Conservation (phyloP, 352 stramenopile genomes). For the Phytophthora hybrid region DNA sequence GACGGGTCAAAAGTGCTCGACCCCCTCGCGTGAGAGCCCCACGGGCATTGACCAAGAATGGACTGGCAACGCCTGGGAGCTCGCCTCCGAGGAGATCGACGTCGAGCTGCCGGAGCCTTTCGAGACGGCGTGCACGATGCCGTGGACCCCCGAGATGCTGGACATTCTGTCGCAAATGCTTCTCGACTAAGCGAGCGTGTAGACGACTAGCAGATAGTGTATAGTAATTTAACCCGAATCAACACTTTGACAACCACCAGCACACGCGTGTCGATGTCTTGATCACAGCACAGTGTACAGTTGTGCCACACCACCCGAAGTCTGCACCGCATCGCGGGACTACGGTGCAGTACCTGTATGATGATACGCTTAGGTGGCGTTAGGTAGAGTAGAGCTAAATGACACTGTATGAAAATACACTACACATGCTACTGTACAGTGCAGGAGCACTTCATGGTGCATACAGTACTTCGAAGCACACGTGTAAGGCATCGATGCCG, state of each 20-base stretch:
- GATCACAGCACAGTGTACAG: background rate
- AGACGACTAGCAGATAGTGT: constrained; percentile 30
- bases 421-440: too few species aligned
- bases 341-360: background rate
- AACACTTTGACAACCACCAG: constrained; percentile 15
- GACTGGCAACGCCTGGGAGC: constrained; percentile 30
- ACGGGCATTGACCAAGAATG: constrained; percentile 46
- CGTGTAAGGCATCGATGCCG: background rate
- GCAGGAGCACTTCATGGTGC: too few species aligned
- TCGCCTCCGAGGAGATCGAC: constrained; percentile 23
- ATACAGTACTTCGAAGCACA: too few species aligned
- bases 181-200: constrained; percentile 34
- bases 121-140: constrained; percentile 38
- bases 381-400: too few species aligned
- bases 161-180: constrained; percentile 50
- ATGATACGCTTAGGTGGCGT: too few species aligned
- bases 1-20: constrained; percentile 30
- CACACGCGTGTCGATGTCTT: constrained; percentile 11
- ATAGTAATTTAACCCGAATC: constrained; percentile 38
- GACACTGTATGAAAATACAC: too few species aligned
- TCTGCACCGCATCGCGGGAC: background rate
- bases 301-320: background rate
- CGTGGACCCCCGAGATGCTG: constrained; percentile 52
- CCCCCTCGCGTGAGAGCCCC: constrained; percentile 34
- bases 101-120: constrained; percentile 35